Base-by-base conservation (phyloP, 148 eudicot genomes). In the Salicornia ramosissima region DNA sequence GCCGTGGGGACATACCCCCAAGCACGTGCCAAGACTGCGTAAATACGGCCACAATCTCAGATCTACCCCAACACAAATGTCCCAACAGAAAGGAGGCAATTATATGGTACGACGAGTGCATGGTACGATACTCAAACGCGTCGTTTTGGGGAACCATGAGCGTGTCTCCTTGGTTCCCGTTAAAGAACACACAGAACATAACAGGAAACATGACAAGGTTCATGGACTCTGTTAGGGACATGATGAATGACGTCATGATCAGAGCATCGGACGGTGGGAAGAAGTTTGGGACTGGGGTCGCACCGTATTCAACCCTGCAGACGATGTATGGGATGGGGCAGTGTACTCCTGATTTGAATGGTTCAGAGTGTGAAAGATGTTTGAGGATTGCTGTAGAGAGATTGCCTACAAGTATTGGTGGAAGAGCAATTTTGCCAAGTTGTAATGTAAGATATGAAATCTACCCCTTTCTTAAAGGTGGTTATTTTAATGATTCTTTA, bases 41-140 rank as follows among this genome's bases (percentile, higher is more conserved):
- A 0, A 6, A 47, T 10, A 56, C 69, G 11, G 84, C 75, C 55
- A 42, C 65, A 29, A 59, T 43, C 28, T 24, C 40, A 0, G 66
- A 65, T 71, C 22, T 79, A 1, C 76, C 74, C 10, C 43, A 45
- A 18, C 61, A 34, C 8, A 40, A 40, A 8, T 64, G 82, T 64
- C 79, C 85, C 26, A 67, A 64, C 19, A 24, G 49, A 9, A 74
- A 40, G 55, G 75, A 65, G 49, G 85, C 86, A 7, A 21, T 71
- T 1, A 65, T 72, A 29, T n/a, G n/a, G n/a, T n/a, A n/a, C n/a
- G n/a, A n/a, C n/a, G n/a, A n/a, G n/a, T n/a, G n/a, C n/a, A n/a
- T 77, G 70, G 74, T 73, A 75, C 25, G 80, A 70, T 82, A 85
- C 53, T 82, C 88, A 0, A 68, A 75, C 65, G 2, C 36, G 15